phyloP scores from a whole-genome alignment of 2,329 filamentous ascomycete genomes.

The Aspergillus glaucus region DNA sequence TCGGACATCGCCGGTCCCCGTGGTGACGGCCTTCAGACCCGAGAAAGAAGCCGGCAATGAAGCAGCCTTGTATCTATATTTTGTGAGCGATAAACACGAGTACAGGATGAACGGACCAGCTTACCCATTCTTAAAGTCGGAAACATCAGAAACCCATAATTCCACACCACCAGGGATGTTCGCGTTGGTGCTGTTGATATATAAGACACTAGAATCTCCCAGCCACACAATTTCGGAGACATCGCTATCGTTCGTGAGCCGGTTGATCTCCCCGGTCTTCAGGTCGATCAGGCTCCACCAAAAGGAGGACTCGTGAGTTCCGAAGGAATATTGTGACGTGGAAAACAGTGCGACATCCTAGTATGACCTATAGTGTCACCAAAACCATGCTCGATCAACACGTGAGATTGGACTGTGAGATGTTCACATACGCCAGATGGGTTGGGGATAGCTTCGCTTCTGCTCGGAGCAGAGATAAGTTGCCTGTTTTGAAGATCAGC shows the following conservation, averaged over 20 bases:
- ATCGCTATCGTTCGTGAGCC: conserved; percentile 59
- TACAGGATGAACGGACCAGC: conserved; percentile 1
- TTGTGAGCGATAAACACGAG: conserved; percentile 1
- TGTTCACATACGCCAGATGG: conserved; percentile 33
- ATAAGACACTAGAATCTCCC: conserved; percentile 55
- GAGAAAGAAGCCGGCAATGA: conserved; percentile 33
- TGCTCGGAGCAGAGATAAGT: conserved; percentile 32
- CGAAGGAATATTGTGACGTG: conserved; percentile 72
- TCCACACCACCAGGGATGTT: conserved; percentile 35
- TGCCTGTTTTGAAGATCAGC: conserved; percentile 14
- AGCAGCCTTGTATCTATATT: conserved; percentile 31
- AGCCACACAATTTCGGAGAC: conserved; percentile 73
- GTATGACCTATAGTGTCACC: not conserved
- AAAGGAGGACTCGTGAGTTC: conserved; percentile 57
- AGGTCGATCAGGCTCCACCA: conserved; percentile 67
- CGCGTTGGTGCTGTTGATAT: conserved; percentile 44
- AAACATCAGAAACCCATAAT: conserved; percentile 32
- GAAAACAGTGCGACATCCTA: conserved; percentile 45
- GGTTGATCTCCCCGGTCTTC: conserved; percentile 56
- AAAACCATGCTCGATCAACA: not conserved
- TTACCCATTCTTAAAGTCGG: conserved; percentile 27
- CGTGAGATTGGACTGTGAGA: conserved; percentile 1
- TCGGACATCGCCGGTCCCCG: conserved; percentile 42
- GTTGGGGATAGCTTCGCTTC: conserved; percentile 32
- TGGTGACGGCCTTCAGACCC: conserved; percentile 33